A percentile compares a stretch with the other conserved stretches of the same genome.
Evolutionary conservation across 2,329 filamentous ascomycete species (phyloP).

Genomic region (Macrophomina pseudophaseolina): DNA sequence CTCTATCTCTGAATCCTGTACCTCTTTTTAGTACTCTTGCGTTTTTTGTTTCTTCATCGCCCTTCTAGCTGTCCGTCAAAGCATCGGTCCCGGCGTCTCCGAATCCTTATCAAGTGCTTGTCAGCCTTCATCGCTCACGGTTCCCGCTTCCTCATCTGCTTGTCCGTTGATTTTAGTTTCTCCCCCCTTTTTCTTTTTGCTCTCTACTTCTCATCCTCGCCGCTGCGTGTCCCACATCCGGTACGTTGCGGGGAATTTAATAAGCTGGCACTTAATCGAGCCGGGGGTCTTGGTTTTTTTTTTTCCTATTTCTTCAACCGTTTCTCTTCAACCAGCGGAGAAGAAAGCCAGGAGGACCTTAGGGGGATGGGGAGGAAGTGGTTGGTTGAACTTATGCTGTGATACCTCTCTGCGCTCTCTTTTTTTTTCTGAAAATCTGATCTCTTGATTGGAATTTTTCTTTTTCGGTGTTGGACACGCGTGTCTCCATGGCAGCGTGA

Average conservation of each 20-base stretch:
- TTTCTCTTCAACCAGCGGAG: neutral
- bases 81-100: constrained; percentile 16
- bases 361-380: neutral
- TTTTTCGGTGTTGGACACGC: neutral
- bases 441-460: neutral
- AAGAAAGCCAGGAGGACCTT: neutral
- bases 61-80: constrained; percentile 5
- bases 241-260: neutral
- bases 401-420: constrained; percentile 23
- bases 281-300: neutral
- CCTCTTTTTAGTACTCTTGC: constrained; percentile 3
- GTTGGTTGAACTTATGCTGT: neutral
- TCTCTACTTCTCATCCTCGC: neutral
- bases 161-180: too few species aligned
- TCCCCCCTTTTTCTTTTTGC: neutral
- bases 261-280: constrained; percentile 15
- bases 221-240: neutral
- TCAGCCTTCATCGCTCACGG: neutral
- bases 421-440: neutral
- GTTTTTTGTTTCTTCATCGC: neutral
- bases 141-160: too few species aligned
- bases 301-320: neutral
- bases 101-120: neutral
- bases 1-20: neutral
- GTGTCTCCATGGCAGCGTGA: neutral